Conservation (phyloP, 345 rosid species). For the Luvunga scandens region DNA sequence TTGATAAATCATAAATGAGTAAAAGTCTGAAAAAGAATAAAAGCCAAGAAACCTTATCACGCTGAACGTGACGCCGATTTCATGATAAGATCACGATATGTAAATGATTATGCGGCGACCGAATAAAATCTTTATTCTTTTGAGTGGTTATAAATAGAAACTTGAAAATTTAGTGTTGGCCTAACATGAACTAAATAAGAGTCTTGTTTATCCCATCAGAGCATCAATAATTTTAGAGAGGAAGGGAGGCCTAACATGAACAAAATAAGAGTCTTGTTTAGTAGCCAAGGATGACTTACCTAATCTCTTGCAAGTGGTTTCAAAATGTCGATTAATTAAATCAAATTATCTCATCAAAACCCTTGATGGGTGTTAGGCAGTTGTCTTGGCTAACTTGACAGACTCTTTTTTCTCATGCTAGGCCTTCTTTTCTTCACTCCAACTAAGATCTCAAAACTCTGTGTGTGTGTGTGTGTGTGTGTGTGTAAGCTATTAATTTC, state of each 20-base stretch:
- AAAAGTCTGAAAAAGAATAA: too few species aligned
- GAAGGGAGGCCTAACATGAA: constrained; percentile 43
- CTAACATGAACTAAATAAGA: too few species aligned
- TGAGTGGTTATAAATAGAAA: not conserved
- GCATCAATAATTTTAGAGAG: not conserved
- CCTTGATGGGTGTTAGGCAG: constrained; percentile 24
- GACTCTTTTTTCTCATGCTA: constrained; percentile 35
- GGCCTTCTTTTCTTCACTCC: constrained; percentile 34
- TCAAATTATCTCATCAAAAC: not conserved
- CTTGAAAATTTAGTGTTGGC: not conserved
- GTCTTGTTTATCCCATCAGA: not conserved
- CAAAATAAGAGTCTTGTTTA: constrained; percentile 26
- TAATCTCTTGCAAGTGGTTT: not conserved
- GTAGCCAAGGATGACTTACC: constrained; percentile 48
- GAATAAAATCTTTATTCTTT: too few species aligned
- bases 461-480: too few species aligned
- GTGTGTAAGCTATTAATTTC: too few species aligned
- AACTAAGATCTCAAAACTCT: too few species aligned
- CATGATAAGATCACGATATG: too few species aligned
- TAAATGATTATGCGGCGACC: too few species aligned
- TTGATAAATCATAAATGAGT: too few species aligned
- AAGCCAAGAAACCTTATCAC: too few species aligned
- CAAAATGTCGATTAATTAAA: not conserved
- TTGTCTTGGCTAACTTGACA: constrained; percentile 39
- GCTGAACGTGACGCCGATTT: too few species aligned